Conservation (phyloP, 169 alveolate species). For the Plasmodium vivax region DNA sequence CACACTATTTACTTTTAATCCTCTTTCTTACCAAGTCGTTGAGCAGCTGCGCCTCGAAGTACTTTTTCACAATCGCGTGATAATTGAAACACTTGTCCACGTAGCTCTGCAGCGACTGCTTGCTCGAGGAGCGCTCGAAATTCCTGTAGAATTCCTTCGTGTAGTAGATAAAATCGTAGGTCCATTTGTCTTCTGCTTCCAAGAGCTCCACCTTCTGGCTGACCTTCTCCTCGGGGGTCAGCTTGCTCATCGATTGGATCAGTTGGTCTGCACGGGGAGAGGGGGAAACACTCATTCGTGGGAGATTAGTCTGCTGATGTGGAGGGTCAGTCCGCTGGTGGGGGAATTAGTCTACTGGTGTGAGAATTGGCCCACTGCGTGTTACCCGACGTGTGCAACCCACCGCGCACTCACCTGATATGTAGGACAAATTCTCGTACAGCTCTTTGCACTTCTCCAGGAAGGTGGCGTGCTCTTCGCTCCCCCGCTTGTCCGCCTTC, state of each 20-base stretch:
- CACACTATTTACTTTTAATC: background rate
- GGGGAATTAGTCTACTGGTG: background rate
- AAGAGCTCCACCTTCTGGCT: constrained; percentile 1
- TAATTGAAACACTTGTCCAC: constrained; percentile 53
- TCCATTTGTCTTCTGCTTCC: constrained; percentile 70
- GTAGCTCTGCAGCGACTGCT: constrained; percentile 19
- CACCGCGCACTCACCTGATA: constrained; percentile 28
- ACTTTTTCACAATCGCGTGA: constrained; percentile 32
- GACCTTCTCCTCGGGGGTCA: constrained; percentile 17
- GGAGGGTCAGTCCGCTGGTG: background rate
- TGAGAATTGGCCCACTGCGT: background rate
- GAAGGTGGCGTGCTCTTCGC: background rate
- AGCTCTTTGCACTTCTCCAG: constrained; percentile 30
- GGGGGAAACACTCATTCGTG: background rate
- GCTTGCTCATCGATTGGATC: background rate
- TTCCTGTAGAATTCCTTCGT: constrained; percentile 50
- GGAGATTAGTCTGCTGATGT: background rate
- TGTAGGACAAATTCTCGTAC: constrained; percentile 55
- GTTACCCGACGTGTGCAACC: background rate
- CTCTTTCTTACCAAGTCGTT: constrained; percentile 23
- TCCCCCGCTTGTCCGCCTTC: background rate
- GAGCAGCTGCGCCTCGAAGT: constrained; percentile 16
- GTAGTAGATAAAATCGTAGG: constrained; percentile 50
- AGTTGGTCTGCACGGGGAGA: background rate
- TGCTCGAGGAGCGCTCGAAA: constrained; percentile 24